Evolutionary conservation across 1,139 yeast species (phyloP), one percentile per base, ranked within the genome.

Genomic region (Kluyveromyces sp.): DNA sequence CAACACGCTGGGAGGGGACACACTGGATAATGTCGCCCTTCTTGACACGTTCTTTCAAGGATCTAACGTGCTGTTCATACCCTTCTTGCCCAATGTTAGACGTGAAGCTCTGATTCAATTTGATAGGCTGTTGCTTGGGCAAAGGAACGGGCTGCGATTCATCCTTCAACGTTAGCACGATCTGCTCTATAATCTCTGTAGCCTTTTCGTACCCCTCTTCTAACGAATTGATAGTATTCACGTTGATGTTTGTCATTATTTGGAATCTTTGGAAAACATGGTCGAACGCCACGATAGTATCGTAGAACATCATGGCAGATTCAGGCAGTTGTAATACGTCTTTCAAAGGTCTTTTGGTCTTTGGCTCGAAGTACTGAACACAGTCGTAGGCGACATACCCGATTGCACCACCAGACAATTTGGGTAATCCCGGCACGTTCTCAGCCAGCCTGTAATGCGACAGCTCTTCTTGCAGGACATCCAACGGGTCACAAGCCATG

Each of bases 351-450:
- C 87, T 76, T 47, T 73, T 73, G 1, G 97, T 89, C 57, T 75
- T 82, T 46, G 98, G 98, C 66, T 92, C 98, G 57, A 92, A 92
- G 65, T 92, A 92, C 59, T 87, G 84, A 59, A 92, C 83, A 69
- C 99, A 92, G 64, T 94, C 99, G 58, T 92, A 92, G 0, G 96
- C 86, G 39, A 92, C 80, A 60, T 88, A 92, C 0, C 98, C 98
- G 42, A 92, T 75, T 8, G 97, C 97, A 50, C 98, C 99, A 44
- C 99, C 98, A 56, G 92, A 80, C 46, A 89, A 71, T 50, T 76
- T 77, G 8, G 96, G 96, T 46, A 84, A 68, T 33, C 94, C 94
- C 0, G 94, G 94, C 35, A 83, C 67, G 38, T 61, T 61, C 49
- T 77, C 77, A 0, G 92, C 87, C 57, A 85, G 88, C 45, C 73